Conservation (phyloP, 2,329 filamentous ascomycete species). For the Ophiostoma tasmaniense region DNA sequence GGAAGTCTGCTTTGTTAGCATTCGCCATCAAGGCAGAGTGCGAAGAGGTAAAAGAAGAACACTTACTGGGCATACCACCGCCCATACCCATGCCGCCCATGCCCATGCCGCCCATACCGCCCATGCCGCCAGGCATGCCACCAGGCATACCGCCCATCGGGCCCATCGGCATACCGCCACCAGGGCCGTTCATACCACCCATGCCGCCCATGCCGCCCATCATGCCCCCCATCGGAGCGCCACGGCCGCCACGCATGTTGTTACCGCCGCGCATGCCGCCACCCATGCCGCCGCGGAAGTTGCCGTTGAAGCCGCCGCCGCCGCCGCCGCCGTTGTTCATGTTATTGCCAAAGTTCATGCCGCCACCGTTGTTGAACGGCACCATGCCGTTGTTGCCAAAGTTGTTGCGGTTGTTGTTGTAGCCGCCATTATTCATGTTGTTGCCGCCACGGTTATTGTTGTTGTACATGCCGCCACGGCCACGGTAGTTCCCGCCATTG, state of each 20-base stretch:
- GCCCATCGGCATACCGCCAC: slow-evolving; percentile 32
- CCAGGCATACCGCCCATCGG: slow-evolving; percentile 47
- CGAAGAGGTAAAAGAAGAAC: background rate
- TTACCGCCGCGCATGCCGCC: slow-evolving; percentile 31
- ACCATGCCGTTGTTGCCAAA: slow-evolving; percentile 32
- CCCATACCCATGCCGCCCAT: slow-evolving; percentile 39
- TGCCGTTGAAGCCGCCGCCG: slow-evolving; percentile 36
- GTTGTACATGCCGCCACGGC: slow-evolving; percentile 30
- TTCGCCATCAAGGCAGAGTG: background rate
- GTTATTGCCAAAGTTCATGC: slow-evolving; percentile 30
- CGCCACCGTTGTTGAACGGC: slow-evolving; percentile 36
- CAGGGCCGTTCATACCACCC: slow-evolving; percentile 26
- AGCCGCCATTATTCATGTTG: slow-evolving; percentile 17
- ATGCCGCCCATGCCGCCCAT: slow-evolving; percentile 40
- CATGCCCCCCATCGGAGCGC: slow-evolving; percentile 30
- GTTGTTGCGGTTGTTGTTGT: slow-evolving; percentile 16
- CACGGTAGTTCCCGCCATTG: slow-evolving; percentile 37
- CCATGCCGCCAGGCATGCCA: slow-evolving; percentile 40
- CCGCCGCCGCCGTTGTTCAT: slow-evolving; percentile 30
- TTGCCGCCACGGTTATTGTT: slow-evolving; percentile 22
- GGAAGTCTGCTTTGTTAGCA: slow-evolving; percentile 44
- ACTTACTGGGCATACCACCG: slow-evolving; percentile 52
- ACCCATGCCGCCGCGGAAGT: slow-evolving; percentile 43
- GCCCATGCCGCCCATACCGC: slow-evolving; percentile 44
- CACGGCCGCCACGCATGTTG: slow-evolving; percentile 33